Evolutionary conservation across 306 rosid genomes (phyloP).

Genomic region (Dicorynia guianensis): DNA sequence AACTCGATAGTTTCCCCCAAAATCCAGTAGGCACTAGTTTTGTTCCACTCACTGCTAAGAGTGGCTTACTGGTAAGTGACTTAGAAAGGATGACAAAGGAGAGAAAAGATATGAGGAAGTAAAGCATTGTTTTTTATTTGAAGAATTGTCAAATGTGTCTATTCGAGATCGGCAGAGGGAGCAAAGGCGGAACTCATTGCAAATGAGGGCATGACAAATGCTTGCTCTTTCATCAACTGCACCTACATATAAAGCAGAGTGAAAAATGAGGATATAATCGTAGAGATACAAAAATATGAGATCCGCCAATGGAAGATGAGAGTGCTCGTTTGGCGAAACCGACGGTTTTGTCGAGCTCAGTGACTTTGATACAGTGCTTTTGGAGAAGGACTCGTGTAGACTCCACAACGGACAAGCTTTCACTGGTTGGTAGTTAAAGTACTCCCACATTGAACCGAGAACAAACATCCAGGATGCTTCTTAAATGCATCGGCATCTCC

Average conservation of each 20-base stretch:
- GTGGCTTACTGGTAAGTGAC: slow-evolving; percentile 60
- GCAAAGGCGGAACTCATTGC: slow-evolving; percentile 31
- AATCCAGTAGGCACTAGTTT: slow-evolving; percentile 50
- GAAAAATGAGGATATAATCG: not conserved
- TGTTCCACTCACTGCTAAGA: slow-evolving; percentile 44
- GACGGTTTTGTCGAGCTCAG: slow-evolving; percentile 13
- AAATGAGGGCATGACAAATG: slow-evolving; percentile 17
- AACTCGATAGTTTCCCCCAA: slow-evolving; percentile 47
- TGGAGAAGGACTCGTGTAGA: slow-evolving; percentile 47
- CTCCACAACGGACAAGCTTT: slow-evolving; percentile 58
- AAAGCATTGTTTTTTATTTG: slow-evolving; percentile 64
- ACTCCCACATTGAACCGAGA: slow-evolving; percentile 29
- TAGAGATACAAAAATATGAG: slow-evolving; percentile 22
- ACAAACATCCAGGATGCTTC: slow-evolving; percentile 36
- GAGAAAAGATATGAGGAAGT: slow-evolving; percentile 71
- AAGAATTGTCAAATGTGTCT: slow-evolving; percentile 35
- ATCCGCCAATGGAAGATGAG: slow-evolving; percentile 52
- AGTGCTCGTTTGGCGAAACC: slow-evolving; percentile 42
- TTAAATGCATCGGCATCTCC: slow-evolving; percentile 44
- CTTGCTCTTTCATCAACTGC: not conserved
- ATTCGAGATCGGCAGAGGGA: slow-evolving; percentile 33
- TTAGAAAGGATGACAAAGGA: slow-evolving; percentile 77
- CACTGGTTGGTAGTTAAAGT: slow-evolving; percentile 48
- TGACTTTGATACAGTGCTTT: slow-evolving; percentile 30
- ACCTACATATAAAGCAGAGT: not conserved